Conservation (phyloP, 495 filamentous ascomycete genomes). For the Hypoxylon fuscum region DNA sequence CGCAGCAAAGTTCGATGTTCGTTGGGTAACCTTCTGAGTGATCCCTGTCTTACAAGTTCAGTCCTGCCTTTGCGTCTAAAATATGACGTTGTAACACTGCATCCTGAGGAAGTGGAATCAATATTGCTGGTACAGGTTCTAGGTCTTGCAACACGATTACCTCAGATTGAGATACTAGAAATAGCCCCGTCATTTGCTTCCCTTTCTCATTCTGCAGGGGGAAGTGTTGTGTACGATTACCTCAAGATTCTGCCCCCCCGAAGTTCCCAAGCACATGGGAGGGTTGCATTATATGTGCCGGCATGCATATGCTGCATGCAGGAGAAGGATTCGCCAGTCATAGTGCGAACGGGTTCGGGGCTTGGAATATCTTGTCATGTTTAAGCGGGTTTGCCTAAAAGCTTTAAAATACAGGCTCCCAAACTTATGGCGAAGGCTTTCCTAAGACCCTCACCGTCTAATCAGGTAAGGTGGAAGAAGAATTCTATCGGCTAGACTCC, state of each 20-base stretch:
- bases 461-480: too few species aligned
- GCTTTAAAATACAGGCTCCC: too few species aligned
- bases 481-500: not conserved
- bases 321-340: slow-evolving; percentile 4
- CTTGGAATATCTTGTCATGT: too few species aligned
- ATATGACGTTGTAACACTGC: slow-evolving; percentile 4
- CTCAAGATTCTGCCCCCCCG: slow-evolving; percentile 1
- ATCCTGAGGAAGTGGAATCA: not conserved
- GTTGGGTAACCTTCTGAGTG: not conserved
- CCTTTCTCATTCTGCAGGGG: not conserved
- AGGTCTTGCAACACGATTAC: too few species aligned
- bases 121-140: not conserved
- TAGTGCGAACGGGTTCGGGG: slow-evolving; percentile 7
- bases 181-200: too few species aligned
- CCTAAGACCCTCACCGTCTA: not conserved
- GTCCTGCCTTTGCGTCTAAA: not conserved
- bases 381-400: too few species aligned
- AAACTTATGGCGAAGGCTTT: too few species aligned
- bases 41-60: not conserved
- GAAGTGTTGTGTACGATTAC: not conserved
- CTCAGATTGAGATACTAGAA: too few species aligned
- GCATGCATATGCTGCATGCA: slow-evolving; percentile 27
- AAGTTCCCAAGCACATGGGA: slow-evolving; percentile 27
- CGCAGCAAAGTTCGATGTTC: not conserved
- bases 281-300: slow-evolving; percentile 28